phyloP scores from a whole-genome alignment of 2,329 filamentous ascomycete genomes.

The Penicillium sp. region DNA sequence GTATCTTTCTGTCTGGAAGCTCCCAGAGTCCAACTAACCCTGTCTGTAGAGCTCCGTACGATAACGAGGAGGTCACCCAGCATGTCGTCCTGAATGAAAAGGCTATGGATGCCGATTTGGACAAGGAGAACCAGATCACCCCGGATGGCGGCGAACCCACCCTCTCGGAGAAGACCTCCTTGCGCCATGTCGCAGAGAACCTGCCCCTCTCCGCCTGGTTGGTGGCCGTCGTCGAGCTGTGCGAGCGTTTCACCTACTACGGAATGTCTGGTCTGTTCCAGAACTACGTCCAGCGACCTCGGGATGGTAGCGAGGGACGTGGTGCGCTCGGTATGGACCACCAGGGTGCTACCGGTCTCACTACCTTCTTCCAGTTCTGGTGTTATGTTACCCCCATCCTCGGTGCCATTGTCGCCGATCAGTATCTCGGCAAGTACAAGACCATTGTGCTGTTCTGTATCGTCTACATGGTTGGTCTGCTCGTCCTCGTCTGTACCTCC shows the following conservation, averaged over 20 bases:
- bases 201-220: constrained; percentile 58
- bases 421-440: constrained; percentile 62
- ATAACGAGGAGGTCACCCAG: constrained; percentile 16
- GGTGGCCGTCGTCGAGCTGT: constrained; percentile 57
- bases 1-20: background rate
- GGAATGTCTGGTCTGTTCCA: constrained; percentile 57
- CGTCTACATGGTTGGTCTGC: constrained; percentile 59
- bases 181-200: constrained; percentile 57
- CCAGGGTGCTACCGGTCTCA: constrained; percentile 50
- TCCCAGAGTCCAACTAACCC: constrained; percentile 3
- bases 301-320: constrained; percentile 40
- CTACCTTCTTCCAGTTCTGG: constrained; percentile 58
- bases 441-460: constrained; percentile 58
- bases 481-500: constrained; percentile 57
- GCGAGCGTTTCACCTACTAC: constrained; percentile 61
- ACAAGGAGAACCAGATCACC: constrained; percentile 36
- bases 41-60: constrained; percentile 19
- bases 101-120: constrained; percentile 21
- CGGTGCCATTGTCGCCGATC: constrained; percentile 60
- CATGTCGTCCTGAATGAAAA: constrained; percentile 28
- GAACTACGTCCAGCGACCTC: constrained; percentile 53
- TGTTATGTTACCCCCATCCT: constrained; percentile 59
- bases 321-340: constrained; percentile 48
- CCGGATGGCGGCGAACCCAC: constrained; percentile 55
- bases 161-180: constrained; percentile 50